phyloP scores from a whole-genome alignment of 108 stramenopile species.

The Aurantiochytrium sp. region DNA sequence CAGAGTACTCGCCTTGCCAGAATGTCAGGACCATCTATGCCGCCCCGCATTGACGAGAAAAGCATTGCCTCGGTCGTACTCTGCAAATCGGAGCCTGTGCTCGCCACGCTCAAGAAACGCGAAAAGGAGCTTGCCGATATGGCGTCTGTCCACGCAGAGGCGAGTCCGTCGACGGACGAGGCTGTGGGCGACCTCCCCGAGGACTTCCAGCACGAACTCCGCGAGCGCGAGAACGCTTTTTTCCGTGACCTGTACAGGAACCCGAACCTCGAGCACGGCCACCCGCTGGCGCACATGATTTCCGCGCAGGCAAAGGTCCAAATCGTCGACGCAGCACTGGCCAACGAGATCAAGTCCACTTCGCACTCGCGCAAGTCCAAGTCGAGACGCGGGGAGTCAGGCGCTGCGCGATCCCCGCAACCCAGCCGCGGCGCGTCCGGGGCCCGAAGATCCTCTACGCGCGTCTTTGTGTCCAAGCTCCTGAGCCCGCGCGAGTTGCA shows the following conservation, averaged over 20 bases:
- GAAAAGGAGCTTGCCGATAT: neutral
- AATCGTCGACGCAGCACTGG: neutral
- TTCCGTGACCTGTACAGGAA: slow-evolving; percentile 40
- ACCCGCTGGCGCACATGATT: slow-evolving; percentile 45
- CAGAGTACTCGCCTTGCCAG: neutral
- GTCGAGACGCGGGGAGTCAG: no score
- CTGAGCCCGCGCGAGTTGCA: neutral
- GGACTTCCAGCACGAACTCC: neutral
- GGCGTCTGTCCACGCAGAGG: no score
- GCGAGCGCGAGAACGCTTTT: slow-evolving; percentile 35
- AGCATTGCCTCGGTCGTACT: neutral
- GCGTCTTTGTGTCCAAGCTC: neutral
- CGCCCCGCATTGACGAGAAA: neutral
- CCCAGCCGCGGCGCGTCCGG: neutral
- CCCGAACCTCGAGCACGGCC: slow-evolving; percentile 37
- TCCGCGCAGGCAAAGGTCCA: slow-evolving; percentile 37
- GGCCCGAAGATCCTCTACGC: neutral
- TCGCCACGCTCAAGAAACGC: neutral
- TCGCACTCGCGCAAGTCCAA: no score
- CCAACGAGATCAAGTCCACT: neutral
- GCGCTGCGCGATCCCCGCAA: no score
- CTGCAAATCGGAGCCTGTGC: neutral
- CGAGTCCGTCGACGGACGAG: no score
- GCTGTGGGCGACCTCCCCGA: neutral
- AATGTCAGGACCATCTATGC: neutral